phyloP scores from a whole-genome alignment of 2,329 filamentous ascomycete species.

The Nemania sp. region DNA sequence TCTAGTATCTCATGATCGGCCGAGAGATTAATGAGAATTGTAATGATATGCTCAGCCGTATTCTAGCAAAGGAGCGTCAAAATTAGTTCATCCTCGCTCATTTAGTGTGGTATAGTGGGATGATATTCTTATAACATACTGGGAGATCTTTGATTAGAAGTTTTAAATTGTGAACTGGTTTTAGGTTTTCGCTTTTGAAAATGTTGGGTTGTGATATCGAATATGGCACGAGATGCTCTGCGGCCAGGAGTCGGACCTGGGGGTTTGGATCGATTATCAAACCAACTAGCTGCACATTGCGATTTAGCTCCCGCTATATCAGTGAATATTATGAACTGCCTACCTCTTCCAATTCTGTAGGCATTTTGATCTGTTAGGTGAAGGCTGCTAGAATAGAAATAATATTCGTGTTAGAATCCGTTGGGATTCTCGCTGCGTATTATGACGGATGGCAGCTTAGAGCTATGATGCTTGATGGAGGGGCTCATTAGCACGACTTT shows the following conservation, averaged over 20 bases:
- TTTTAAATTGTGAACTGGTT: conserved; percentile 88
- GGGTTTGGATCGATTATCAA: conserved; percentile 94
- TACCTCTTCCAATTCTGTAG: conserved; percentile 82
- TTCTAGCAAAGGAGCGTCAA: conserved; percentile 62
- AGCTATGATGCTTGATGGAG: conserved; percentile 35
- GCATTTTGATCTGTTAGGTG: conserved; percentile 64
- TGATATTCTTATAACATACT: conserved; percentile 61
- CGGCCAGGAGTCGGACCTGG: conserved; percentile 86
- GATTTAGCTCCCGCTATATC: conserved; percentile 20
- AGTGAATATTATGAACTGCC: conserved; percentile 30
- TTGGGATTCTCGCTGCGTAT: not conserved
- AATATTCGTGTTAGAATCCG: not conserved
- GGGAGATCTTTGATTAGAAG: conserved; percentile 85
- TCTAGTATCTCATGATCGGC: conserved; percentile 81
- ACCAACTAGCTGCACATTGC: conserved; percentile 77
- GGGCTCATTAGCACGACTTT: conserved; percentile 34
- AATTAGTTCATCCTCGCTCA: conserved; percentile 1
- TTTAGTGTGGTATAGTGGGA: not conserved
- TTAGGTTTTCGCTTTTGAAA: conserved; percentile 84
- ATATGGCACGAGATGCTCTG: conserved; percentile 88
- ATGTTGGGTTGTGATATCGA: conserved; percentile 78
- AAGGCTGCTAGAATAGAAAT: not conserved
- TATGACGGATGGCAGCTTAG: not conserved
- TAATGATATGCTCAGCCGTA: conserved; percentile 93
- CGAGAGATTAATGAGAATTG: conserved; percentile 88